Percentiles rank a stretch among this genome's conserved stretches.
These are phyloP conservation scores for Scheffersomyces cryptocercus DNA, from an alignment of 1,139 yeast genomes.

Conservation along the genomic window DNA sequence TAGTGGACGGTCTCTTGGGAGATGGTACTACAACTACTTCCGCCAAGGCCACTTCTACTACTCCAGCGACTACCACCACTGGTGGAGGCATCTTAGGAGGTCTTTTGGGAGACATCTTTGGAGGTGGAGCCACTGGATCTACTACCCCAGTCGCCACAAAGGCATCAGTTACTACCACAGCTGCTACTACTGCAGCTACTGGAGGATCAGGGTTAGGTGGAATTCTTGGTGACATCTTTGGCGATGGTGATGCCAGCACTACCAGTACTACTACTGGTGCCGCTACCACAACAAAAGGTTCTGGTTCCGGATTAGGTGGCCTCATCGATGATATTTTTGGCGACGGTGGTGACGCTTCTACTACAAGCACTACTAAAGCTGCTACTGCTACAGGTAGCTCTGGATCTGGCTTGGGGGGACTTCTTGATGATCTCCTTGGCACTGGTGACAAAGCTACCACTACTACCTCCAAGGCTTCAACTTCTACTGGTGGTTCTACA, in stretches of 20 bases:
- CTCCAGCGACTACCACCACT: conserved; percentile 6
- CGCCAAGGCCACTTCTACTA: conserved; percentile 1
- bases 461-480: conserved; percentile 12
- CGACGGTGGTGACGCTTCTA: conserved; percentile 4
- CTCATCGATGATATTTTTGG: conserved; percentile 3
- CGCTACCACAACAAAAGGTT: not conserved
- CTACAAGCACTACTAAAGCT: conserved; percentile 13
- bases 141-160: conserved; percentile 5
- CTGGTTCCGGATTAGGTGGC: conserved; percentile 1
- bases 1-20: conserved; percentile 9
- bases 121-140: conserved; percentile 5
- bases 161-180: conserved; percentile 12
- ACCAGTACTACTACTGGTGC: not conserved
- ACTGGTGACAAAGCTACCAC: conserved; percentile 8
- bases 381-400: conserved; percentile 1
- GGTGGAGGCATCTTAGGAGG: conserved; percentile 10
- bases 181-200: conserved; percentile 11
- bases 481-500: conserved; percentile 1
- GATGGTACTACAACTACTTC: conserved; percentile 5
- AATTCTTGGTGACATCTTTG: conserved; percentile 9
- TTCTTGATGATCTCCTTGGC: conserved; percentile 3
- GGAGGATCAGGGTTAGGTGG: conserved; percentile 6
- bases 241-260: not conserved
- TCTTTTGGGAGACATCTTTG: conserved; percentile 17
- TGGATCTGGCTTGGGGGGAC: conserved; percentile 1